Conservation (phyloP, 208 protist genomes). For the Leishmania braziliensis region DNA sequence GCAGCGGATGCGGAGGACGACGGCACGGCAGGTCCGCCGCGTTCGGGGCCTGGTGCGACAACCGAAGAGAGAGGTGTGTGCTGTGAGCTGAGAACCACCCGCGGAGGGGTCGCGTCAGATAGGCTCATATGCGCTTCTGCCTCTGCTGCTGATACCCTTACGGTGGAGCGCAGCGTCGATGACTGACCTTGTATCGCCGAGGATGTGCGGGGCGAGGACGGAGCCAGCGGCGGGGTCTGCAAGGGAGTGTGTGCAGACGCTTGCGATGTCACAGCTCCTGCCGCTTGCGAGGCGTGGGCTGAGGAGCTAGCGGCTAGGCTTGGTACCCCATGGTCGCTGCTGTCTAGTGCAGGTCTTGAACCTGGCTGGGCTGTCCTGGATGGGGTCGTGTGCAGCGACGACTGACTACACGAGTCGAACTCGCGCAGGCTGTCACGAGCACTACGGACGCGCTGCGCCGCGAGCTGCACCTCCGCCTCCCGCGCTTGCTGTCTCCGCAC, state of each 20-base stretch:
- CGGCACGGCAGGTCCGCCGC: slow-evolving; percentile 4
- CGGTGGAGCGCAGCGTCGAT: neutral
- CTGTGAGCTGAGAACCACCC: slow-evolving; percentile 13
- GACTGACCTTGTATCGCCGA: neutral
- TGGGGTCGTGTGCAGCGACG: slow-evolving; percentile 25
- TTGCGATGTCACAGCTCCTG: neutral
- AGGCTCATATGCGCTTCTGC: neutral
- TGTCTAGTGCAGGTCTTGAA: neutral
- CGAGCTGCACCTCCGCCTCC: slow-evolving; percentile 40
- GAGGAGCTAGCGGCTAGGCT: slow-evolving; percentile 8
- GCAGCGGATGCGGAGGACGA: slow-evolving; percentile 7
- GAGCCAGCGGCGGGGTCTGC: slow-evolving; percentile 25
- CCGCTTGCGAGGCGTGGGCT: neutral
- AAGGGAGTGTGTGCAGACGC: neutral
- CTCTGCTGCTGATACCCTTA: neutral
- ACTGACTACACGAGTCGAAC: slow-evolving; percentile 30
- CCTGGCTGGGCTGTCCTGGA: neutral
- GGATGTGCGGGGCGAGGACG: slow-evolving; percentile 6
- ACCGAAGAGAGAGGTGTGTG: slow-evolving; percentile 2
- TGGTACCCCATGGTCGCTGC: neutral
- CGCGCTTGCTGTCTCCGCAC: slow-evolving; percentile 46
- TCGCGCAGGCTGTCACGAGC: slow-evolving; percentile 32
- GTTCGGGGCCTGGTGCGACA: neutral
- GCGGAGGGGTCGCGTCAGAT: slow-evolving; percentile 14
- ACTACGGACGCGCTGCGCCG: slow-evolving; percentile 30